A percentile compares a stretch with the other conserved stretches of the same genome.
Conservation (phyloP, 2,329 filamentous ascomycete genomes). For the Mollisia scopiformis region DNA sequence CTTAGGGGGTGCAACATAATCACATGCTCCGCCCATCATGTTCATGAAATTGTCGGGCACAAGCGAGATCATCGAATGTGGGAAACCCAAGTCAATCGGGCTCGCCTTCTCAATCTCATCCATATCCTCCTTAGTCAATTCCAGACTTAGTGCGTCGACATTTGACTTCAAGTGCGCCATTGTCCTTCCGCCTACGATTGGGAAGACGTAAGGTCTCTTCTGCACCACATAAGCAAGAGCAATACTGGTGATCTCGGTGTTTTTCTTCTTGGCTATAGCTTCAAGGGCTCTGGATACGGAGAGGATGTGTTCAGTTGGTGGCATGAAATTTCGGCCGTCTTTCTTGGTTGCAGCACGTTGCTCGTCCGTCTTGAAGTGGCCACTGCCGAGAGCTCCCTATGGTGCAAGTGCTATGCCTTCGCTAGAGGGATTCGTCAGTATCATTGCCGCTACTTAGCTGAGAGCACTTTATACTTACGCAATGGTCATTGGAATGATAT, state of each 20-base stretch:
- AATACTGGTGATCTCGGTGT: slow-evolving; percentile 51
- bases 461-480: slow-evolving; percentile 23
- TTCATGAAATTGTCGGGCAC: not conserved
- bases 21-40: not conserved
- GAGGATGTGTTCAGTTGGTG: slow-evolving; percentile 39
- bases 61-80: not conserved
- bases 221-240: slow-evolving; percentile 61
- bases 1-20: slow-evolving; percentile 3
- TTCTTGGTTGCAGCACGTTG: not conserved
- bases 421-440: not conserved
- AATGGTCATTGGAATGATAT: slow-evolving; percentile 62
- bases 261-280: slow-evolving; percentile 57
- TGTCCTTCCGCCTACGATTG: slow-evolving; percentile 59
- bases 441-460: too few relatives aligned
- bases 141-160: slow-evolving; percentile 55
- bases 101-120: slow-evolving; percentile 49
- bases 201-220: slow-evolving; percentile 60
- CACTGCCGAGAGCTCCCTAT: slow-evolving; percentile 52
- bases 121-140: slow-evolving; percentile 54
- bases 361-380: slow-evolving; percentile 48
- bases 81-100: slow-evolving; percentile 14
- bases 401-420: slow-evolving; percentile 59
- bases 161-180: slow-evolving; percentile 59
- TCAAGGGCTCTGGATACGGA: slow-evolving; percentile 58
- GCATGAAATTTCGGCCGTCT: not conserved